phyloP scores from a whole-genome alignment of 2,329 filamentous ascomycete species.

The Calonectria henricotiae region DNA sequence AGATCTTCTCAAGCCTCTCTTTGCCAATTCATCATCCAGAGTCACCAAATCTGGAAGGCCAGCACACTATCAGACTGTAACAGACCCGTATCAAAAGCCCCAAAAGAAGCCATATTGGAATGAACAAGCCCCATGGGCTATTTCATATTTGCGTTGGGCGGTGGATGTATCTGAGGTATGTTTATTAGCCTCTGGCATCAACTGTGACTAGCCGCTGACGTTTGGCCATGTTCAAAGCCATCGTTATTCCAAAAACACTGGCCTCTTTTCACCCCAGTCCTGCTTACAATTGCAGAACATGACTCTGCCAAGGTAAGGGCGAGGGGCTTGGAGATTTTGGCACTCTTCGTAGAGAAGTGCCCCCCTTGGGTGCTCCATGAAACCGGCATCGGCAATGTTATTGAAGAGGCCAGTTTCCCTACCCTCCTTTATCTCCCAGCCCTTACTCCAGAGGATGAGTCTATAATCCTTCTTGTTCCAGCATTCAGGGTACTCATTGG shows the following conservation, averaged over 20 bases:
- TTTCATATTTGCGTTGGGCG: slow-evolving; percentile 67
- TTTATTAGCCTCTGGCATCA: neutral
- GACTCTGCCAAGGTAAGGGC: slow-evolving; percentile 68
- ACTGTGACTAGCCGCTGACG: slow-evolving; percentile 18
- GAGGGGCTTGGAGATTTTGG: slow-evolving; percentile 71
- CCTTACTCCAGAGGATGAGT: slow-evolving; percentile 82
- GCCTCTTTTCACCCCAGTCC: slow-evolving; percentile 79
- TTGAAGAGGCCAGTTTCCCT: slow-evolving; percentile 80
- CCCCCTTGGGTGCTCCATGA: slow-evolving; percentile 69
- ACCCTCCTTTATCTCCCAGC: slow-evolving; percentile 84
- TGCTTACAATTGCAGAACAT: slow-evolving; percentile 81
- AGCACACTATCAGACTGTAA: slow-evolving; percentile 44
- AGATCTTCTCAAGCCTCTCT: slow-evolving; percentile 77
- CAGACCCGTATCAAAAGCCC: slow-evolving; percentile 21
- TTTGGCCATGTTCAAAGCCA: slow-evolving; percentile 52
- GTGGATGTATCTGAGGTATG: slow-evolving; percentile 68
- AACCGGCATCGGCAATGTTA: slow-evolving; percentile 78
- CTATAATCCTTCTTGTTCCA: slow-evolving; percentile 73
- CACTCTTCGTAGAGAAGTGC: slow-evolving; percentile 70
- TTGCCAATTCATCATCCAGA: slow-evolving; percentile 70
- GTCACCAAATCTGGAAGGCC: slow-evolving; percentile 55
- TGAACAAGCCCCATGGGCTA: slow-evolving; percentile 40
- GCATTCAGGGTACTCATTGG: slow-evolving; percentile 79
- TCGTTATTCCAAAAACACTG: slow-evolving; percentile 71
- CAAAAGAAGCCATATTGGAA: slow-evolving; percentile 49